Base-by-base conservation (phyloP, 495 filamentous ascomycete species). In the Hypoxylon crocopeplum region DNA sequence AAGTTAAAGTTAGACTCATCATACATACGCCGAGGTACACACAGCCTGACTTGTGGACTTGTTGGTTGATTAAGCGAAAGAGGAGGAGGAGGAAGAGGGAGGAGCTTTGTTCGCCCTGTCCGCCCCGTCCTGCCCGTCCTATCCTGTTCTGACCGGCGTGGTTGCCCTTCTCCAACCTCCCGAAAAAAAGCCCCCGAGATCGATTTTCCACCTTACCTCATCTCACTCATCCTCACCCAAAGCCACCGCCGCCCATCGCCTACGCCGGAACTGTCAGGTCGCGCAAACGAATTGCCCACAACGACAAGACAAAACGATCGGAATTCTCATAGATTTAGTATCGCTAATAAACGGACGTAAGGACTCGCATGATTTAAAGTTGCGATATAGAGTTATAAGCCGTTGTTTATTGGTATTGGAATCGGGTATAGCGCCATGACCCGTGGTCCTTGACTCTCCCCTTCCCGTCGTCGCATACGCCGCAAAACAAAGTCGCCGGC, bases 61-160 rank as follows among this genome's bases (percentile, higher is more conserved):
- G 48, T 54, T 60, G 58, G 51, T 37, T 22, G 34, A 50, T 49
- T 61, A 61, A 49, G 48, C 58, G 58, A 61, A 55, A 38, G 41
- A 11, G 22, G 34, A 50, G 46, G n/a, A 38, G 46, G 27, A 50
- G 37, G 19, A 29, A 50, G 46, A 8, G 30, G 46, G 27, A 50
- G 37, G 19, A 29, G 30, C 29, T 17, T 33, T 55, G 50, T 51
- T 56, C 51, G 49, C 54, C 49, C 44, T 53, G 48, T 29, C 11
- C 20, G 30, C 29, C 39, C 40, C 37, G 22, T 21, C 39, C 39
- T 15, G 39, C n/a, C n/a, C n/a, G 13, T 38, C 39, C 20, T n/a
- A n/a, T 42, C 13, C 33, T 41, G 36, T 33, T 16, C 10, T 45
- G 22, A 13, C 1, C 25, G 13, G 12, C 11, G 13, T 13, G 7